phyloP scores from a whole-genome alignment of 306 rosid genomes.

The Vigna reflexopilosa region DNA sequence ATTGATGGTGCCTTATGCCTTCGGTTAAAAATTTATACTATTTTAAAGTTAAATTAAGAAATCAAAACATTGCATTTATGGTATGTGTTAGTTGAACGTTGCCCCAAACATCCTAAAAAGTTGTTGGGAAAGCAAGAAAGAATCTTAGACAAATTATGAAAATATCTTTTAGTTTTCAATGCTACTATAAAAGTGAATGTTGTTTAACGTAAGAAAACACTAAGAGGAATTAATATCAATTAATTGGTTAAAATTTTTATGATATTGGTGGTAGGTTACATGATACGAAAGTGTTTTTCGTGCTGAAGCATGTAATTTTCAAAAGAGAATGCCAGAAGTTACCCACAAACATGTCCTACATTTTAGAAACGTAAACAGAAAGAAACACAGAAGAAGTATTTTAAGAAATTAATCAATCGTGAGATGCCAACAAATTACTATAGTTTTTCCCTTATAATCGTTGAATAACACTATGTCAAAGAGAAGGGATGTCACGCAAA shows the following conservation, averaged over 20 bases:
- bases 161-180: constrained; percentile 6
- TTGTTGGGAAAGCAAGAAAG: constrained; percentile 17
- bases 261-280: background rate
- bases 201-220: constrained; percentile 45
- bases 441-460: background rate
- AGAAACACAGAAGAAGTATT: background rate
- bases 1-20: constrained; percentile 45
- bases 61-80: constrained; percentile 4
- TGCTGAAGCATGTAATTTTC: too few species aligned
- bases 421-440: background rate
- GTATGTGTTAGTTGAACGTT: constrained; percentile 50
- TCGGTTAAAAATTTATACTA: constrained; percentile 36
- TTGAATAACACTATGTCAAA: background rate
- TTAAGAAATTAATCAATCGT: background rate
- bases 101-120: constrained; percentile 18
- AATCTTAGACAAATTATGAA: constrained; percentile 8
- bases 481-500: background rate
- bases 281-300: background rate
- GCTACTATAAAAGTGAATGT: constrained; percentile 31
- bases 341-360: background rate
- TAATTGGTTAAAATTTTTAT: background rate
- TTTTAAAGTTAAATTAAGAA: constrained; percentile 24
- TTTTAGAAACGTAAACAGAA: background rate
- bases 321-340: too few species aligned
- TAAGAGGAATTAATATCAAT: background rate